Percentiles rank a stretch among this genome's conserved stretches.
These are phyloP conservation scores for Paramecium biaurelia DNA, from an alignment of 73 alveolate species.

Conservation along the genomic window DNA sequence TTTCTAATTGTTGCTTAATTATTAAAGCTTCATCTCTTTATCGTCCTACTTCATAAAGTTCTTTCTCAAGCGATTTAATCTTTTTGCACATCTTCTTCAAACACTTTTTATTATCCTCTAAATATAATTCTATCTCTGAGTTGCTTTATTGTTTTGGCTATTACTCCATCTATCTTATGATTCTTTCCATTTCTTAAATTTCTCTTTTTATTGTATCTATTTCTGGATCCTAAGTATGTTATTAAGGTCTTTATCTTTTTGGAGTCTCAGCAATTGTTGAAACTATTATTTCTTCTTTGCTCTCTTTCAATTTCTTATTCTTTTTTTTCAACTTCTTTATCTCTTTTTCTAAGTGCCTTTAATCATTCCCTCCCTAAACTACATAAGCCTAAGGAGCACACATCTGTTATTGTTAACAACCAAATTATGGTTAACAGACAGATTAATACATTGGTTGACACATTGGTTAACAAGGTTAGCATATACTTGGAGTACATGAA, in stretches of 20 bases:
- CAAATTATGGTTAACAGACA: background rate
- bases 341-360: background rate
- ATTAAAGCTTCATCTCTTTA: slow-evolving; percentile 43
- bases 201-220: slow-evolving; percentile 41
- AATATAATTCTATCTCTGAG: background rate
- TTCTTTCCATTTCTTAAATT: slow-evolving; percentile 34
- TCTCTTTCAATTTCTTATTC: background rate
- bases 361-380: background rate
- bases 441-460: background rate
- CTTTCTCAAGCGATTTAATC: slow-evolving; percentile 11
- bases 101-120: slow-evolving; percentile 32
- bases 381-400: slow-evolving; percentile 36
- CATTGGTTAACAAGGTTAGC: background rate
- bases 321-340: slow-evolving; percentile 28
- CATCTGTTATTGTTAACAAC: background rate
- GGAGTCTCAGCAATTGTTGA: slow-evolving; percentile 38
- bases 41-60: slow-evolving; percentile 39
- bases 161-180: background rate
- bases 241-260: background rate
- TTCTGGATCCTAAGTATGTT: slow-evolving; percentile 1
- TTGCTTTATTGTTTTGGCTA: background rate
- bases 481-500: background rate
- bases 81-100: slow-evolving; percentile 4
- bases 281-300: background rate
- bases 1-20: background rate